Conservation (phyloP, 2,329 filamentous ascomycete genomes). For the Shiraia sp. region DNA sequence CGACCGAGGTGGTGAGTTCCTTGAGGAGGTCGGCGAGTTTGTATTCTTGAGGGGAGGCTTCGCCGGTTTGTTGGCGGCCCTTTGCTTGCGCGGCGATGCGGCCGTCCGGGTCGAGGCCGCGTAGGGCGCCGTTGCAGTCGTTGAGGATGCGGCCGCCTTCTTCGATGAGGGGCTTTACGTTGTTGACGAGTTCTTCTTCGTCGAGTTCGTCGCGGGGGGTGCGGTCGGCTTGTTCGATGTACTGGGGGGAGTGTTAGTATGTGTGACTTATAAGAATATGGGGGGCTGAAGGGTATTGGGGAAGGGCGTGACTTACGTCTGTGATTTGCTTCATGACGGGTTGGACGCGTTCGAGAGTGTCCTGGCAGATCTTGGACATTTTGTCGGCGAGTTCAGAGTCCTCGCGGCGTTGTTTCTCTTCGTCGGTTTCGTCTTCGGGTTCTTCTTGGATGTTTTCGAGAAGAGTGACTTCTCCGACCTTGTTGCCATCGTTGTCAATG, state of each 20-base stretch:
- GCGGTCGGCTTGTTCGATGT: slow-evolving; percentile 78
- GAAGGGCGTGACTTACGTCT: slow-evolving; percentile 57
- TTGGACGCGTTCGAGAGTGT: slow-evolving; percentile 80
- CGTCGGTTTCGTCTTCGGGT: slow-evolving; percentile 56
- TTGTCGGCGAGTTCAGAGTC: slow-evolving; percentile 78
- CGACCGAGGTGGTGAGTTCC: slow-evolving; percentile 80
- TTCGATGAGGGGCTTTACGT: slow-evolving; percentile 87
- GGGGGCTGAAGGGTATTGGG: neutral
- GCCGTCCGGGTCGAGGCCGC: slow-evolving; percentile 86
- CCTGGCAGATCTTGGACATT: slow-evolving; percentile 72
- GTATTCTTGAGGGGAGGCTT: slow-evolving; percentile 82
- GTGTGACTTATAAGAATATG: too few relatives aligned
- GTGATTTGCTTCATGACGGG: slow-evolving; percentile 87
- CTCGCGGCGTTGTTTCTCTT: slow-evolving; percentile 53
- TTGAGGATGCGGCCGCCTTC: slow-evolving; percentile 80
- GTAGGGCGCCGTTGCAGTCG: slow-evolving; percentile 84
- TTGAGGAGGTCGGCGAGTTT: slow-evolving; percentile 83
- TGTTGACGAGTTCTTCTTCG: slow-evolving; percentile 83
- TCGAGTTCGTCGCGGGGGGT: slow-evolving; percentile 86
- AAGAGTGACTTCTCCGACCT: slow-evolving; percentile 66
- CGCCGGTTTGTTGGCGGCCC: slow-evolving; percentile 72
- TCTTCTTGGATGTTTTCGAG: slow-evolving; percentile 63
- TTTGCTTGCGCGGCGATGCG: slow-evolving; percentile 84
- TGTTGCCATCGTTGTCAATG: slow-evolving; percentile 62
- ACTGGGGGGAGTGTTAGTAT: slow-evolving; percentile 51